Conservation (phyloP, 352 stramenopile genomes). For the Peronospora belbahrii region DNA sequence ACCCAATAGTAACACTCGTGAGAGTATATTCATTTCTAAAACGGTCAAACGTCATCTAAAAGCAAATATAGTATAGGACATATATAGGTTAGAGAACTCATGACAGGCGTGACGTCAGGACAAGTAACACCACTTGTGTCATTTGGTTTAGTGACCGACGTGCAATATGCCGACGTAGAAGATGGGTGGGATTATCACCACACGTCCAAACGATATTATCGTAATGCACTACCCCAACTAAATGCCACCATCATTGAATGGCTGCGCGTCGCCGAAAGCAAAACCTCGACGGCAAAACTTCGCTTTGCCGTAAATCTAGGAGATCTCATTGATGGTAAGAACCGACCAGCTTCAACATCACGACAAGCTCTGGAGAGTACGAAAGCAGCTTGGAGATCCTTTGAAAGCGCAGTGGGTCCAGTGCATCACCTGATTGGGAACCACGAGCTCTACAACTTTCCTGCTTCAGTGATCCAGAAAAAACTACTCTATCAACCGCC, state of each 20-base stretch:
- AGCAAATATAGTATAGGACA: too few species aligned
- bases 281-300: slow-evolving; percentile 20
- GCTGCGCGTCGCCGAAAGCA: slow-evolving; percentile 26
- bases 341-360: slow-evolving; percentile 37
- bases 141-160: slow-evolving; percentile 66
- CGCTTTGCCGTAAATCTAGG: slow-evolving; percentile 69
- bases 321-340: slow-evolving; percentile 80
- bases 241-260: slow-evolving; percentile 39
- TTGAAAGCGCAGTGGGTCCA: slow-evolving; percentile 36
- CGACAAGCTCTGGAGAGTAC: slow-evolving; percentile 34
- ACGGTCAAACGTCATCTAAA: too few species aligned
- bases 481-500: slow-evolving; percentile 34
- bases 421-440: slow-evolving; percentile 80
- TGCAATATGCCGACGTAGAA: slow-evolving; percentile 78
- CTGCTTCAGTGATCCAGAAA: slow-evolving; percentile 31
- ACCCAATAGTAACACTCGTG: not conserved
- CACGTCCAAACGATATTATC: slow-evolving; percentile 61
- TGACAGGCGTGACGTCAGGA: slow-evolving; percentile 1
- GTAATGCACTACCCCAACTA: slow-evolving; percentile 51
- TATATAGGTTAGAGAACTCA: slow-evolving; percentile 5
- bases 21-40: too few species aligned
- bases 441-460: slow-evolving; percentile 83
- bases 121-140: slow-evolving; percentile 32
- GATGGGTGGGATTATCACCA: slow-evolving; percentile 74
- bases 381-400: slow-evolving; percentile 33